Percentiles rank a stretch among this genome's conserved stretches.
phyloP scores from a whole-genome alignment of 495 filamentous ascomycete genomes.

The Rusavskia elegans region DNA sequence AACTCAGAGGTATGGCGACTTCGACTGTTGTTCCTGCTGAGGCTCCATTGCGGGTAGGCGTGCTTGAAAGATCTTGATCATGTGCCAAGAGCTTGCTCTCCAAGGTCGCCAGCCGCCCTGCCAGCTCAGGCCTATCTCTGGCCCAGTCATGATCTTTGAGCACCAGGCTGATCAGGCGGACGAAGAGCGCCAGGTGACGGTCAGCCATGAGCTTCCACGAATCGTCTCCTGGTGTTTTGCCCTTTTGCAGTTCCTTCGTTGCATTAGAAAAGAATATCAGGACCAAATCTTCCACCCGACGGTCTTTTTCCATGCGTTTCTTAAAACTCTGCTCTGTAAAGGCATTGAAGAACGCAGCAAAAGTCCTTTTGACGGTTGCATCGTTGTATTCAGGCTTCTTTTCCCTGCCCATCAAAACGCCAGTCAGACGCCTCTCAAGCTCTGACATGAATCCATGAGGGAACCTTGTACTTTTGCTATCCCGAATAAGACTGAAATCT shows the following conservation, averaged over 20 bases:
- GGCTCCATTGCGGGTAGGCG: conserved; percentile 35
- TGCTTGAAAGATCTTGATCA: conserved; percentile 68
- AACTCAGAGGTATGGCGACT: conserved; percentile 63
- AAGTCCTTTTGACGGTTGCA: conserved; percentile 60
- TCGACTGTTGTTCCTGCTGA: conserved; percentile 50
- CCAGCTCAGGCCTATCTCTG: conserved; percentile 68
- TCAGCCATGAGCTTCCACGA: conserved; percentile 88
- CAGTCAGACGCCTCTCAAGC: conserved; percentile 51
- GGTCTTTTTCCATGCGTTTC: conserved; percentile 78
- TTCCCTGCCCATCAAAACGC: conserved; percentile 53
- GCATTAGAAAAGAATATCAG: conserved; percentile 83
- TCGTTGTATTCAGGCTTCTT: conserved; percentile 65
- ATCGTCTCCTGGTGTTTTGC: conserved; percentile 69
- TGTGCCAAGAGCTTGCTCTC: conserved; percentile 92
- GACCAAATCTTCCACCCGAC: conserved; percentile 77
- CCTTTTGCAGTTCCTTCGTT: conserved; percentile 72
- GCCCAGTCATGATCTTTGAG: conserved; percentile 69
- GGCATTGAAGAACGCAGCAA: conserved; percentile 63
- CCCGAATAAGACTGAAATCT: conserved; percentile 58
- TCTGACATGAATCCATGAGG: conserved; percentile 62
- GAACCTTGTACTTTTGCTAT: conserved; percentile 62
- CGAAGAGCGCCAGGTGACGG: conserved; percentile 85
- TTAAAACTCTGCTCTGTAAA: conserved; percentile 57
- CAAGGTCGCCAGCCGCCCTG: conserved; percentile 57
- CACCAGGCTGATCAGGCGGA: conserved; percentile 67